Percentiles rank a stretch among this genome's conserved stretches.
These are phyloP conservation scores for Teratosphaeria gauchensis DNA, from an alignment of 2,329 filamentous ascomycete genomes.

Conservation along the genomic window DNA sequence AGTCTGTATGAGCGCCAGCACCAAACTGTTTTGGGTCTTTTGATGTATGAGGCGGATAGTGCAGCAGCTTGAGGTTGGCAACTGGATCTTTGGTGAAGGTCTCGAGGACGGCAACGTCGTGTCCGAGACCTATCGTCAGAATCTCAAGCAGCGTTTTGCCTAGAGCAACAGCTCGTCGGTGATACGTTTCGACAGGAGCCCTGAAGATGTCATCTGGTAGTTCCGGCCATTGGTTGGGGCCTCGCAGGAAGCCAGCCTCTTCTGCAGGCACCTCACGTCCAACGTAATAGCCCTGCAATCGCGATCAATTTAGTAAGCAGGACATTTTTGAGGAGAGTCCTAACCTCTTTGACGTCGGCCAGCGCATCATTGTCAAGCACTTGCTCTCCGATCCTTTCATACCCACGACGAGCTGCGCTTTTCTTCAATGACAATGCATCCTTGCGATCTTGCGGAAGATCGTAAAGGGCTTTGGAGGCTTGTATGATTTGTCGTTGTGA, in stretches of 20 bases:
- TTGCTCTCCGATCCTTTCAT: constrained; percentile 33
- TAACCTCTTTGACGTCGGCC: constrained; percentile 14
- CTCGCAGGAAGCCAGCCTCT: constrained; percentile 26
- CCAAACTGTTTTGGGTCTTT: constrained; percentile 13
- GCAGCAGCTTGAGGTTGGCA: constrained; percentile 19
- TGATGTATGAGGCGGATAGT: constrained; percentile 13
- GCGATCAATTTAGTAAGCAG: background rate
- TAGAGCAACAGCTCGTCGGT: constrained; percentile 11
- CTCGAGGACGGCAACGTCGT: constrained; percentile 10
- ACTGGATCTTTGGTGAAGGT: constrained; percentile 18
- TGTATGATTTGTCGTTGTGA: constrained; percentile 10
- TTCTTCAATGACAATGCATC: constrained; percentile 13
- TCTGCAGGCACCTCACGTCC: constrained; percentile 18
- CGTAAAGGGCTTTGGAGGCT: constrained; percentile 12
- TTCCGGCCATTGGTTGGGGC: constrained; percentile 35
- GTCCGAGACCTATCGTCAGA: constrained; percentile 13
- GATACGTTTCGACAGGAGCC: constrained; percentile 9
- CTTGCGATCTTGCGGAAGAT: constrained; percentile 11
- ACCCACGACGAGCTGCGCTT: constrained; percentile 11
- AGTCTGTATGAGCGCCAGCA: constrained; percentile 20
- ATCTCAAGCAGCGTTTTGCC: constrained; percentile 14
- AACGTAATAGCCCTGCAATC: constrained; percentile 18
- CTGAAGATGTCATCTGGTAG: constrained; percentile 11
- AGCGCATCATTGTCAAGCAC: constrained; percentile 40
- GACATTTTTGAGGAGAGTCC: background rate